phyloP scores from a whole-genome alignment of 2,329 filamentous ascomycete genomes.

The Canariomyces notabilis region DNA sequence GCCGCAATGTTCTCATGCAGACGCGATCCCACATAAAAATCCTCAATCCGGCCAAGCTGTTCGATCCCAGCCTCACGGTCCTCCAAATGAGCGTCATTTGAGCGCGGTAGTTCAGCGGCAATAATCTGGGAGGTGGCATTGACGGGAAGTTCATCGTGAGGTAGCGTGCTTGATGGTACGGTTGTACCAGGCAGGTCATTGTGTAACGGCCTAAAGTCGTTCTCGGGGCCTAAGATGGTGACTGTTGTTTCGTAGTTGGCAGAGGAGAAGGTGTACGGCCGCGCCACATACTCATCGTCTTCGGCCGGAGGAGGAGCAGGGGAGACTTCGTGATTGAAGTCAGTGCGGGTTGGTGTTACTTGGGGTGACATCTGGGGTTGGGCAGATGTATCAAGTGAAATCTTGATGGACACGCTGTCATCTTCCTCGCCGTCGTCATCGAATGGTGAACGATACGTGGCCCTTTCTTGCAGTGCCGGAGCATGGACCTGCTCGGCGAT shows the following conservation, averaged over 20 bases:
- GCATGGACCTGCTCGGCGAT: conserved; percentile 20
- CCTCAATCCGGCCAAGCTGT: conserved; percentile 27
- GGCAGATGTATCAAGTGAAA: conserved; percentile 34
- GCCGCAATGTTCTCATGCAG: conserved; percentile 32
- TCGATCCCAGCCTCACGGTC: conserved; percentile 15
- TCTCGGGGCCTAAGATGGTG: conserved; percentile 44
- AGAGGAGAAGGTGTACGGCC: conserved; percentile 35
- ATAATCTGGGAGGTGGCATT: conserved; percentile 8
- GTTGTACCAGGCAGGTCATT: conserved; percentile 22
- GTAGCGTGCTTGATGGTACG: conserved; percentile 14
- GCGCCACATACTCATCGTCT: conserved; percentile 37
- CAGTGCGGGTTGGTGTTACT: conserved; percentile 26
- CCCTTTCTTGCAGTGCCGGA: conserved; percentile 29
- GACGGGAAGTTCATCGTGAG: conserved; percentile 18
- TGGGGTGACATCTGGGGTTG: conserved; percentile 22
- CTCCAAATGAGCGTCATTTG: conserved; percentile 6
- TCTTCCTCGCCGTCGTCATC: conserved; percentile 39
- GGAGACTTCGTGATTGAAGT: conserved; percentile 18
- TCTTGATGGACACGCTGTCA: conserved; percentile 37
- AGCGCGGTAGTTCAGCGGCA: conserved; percentile 6
- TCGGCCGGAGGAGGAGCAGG: conserved; percentile 16
- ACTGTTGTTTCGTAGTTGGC: conserved; percentile 41
- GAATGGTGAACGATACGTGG: conserved; percentile 48
- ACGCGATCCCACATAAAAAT: conserved; percentile 30
- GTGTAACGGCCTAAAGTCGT: conserved; percentile 33